Evolutionary conservation across 352 stramenopile genomes (phyloP).

Genomic region (Globisporangium nunn): DNA sequence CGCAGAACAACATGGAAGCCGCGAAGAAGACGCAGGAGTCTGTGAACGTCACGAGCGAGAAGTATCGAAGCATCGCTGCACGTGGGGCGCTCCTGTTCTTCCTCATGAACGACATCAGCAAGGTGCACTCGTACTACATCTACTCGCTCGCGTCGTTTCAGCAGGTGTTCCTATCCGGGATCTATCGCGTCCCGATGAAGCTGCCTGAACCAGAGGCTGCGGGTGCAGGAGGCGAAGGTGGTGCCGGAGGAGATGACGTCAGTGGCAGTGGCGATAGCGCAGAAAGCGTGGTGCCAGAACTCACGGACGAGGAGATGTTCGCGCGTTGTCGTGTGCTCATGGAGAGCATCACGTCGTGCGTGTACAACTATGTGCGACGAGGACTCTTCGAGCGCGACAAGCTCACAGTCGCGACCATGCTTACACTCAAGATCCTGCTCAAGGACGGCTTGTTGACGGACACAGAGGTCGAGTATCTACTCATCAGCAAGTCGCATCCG

Average conservation of each 20-base stretch:
- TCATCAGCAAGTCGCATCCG: conserved; percentile 79
- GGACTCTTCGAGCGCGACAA: conserved; percentile 95
- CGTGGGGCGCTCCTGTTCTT: conserved; percentile 93
- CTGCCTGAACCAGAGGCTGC: conserved; percentile 17
- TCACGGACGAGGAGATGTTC: conserved; percentile 88
- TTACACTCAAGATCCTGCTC: conserved; percentile 92
- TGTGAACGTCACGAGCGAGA: conserved; percentile 93
- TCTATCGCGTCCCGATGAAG: conserved; percentile 83
- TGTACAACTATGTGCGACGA: conserved; percentile 94
- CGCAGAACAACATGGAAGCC: conserved; percentile 89
- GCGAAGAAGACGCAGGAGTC: conserved; percentile 90
- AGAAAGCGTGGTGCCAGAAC: conserved; percentile 25
- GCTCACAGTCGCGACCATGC: conserved; percentile 91
- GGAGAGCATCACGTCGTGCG: conserved; percentile 90
- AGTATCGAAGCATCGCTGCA: conserved; percentile 92
- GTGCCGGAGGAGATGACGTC: conserved; percentile 1
- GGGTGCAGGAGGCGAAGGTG: conserved; percentile 11
- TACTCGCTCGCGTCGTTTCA: conserved; percentile 95
- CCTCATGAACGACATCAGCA: conserved; percentile 95
- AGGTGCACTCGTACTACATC: conserved; percentile 97
- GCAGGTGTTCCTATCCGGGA: conserved; percentile 93
- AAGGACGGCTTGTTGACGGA: conserved; percentile 80
- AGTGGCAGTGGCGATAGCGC: conserved; percentile 3
- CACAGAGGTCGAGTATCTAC: conserved; percentile 89
- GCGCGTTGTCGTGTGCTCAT: conserved; percentile 81